phyloP scores from a whole-genome alignment of 331 rosid genomes.

The Prunus yedoensis region DNA sequence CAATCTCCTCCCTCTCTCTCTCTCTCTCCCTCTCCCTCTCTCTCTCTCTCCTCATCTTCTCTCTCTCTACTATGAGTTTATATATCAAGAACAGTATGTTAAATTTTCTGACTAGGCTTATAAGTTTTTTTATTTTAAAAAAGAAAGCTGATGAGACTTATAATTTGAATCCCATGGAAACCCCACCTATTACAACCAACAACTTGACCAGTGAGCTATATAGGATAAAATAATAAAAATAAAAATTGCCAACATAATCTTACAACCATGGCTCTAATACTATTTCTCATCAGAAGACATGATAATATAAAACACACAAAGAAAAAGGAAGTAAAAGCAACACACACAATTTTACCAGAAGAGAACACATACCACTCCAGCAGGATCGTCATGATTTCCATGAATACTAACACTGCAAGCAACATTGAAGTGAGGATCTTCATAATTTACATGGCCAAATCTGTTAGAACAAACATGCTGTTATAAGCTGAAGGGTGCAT shows the following conservation, averaged over 20 bases:
- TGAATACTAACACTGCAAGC: constrained; percentile 95
- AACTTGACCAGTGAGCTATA: background rate
- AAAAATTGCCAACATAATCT: background rate
- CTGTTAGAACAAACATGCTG: constrained; percentile 37
- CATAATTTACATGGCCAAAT: constrained; percentile 96
- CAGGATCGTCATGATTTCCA: constrained; percentile 98
- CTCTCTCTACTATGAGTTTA: background rate
- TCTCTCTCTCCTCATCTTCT: background rate
- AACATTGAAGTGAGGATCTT: constrained; percentile 95
- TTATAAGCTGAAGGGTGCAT: background rate
- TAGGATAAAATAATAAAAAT: background rate
- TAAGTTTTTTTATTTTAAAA: background rate
- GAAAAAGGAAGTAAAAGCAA: background rate
- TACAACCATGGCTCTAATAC: background rate
- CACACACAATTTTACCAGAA: constrained; percentile 19
- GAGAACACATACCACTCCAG: constrained; percentile 87
- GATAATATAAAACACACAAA: background rate
- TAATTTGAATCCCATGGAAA: background rate
- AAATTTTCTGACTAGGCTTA: background rate
- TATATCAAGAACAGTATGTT: background rate
- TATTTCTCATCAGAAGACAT: background rate
- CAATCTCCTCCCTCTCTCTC: too few species aligned
- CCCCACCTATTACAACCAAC: background rate
- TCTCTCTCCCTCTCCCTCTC: too few species aligned
- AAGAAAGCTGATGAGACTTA: background rate